A percentile compares a stretch with the other conserved stretches of the same genome.
Evolutionary conservation across 495 filamentous ascomycete genomes (phyloP).

Genomic region (Ascobolus immersus): DNA sequence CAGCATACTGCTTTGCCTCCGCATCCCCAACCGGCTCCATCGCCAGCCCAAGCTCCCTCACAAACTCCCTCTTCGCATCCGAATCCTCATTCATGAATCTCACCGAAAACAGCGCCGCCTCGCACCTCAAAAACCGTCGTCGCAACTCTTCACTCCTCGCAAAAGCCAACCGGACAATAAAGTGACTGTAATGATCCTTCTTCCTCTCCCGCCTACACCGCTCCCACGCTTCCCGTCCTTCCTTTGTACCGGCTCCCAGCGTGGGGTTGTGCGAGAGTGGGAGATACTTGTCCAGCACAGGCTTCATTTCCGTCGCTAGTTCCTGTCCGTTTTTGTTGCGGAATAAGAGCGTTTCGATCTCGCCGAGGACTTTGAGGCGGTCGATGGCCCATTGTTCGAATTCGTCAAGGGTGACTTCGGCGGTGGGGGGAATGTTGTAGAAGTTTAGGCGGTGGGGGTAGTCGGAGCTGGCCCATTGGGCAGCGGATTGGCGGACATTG

Average conservation of each 20-base stretch:
- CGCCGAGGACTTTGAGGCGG: slow-evolving; percentile 67
- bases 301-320: slow-evolving; percentile 50
- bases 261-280: slow-evolving; percentile 58
- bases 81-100: slow-evolving; percentile 46
- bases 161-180: slow-evolving; percentile 86
- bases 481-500: slow-evolving; percentile 43
- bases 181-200: slow-evolving; percentile 95
- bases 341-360: slow-evolving; percentile 88
- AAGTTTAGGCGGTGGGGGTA: slow-evolving; percentile 80
- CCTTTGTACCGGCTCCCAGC: slow-evolving; percentile 15
- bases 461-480: slow-evolving; percentile 41
- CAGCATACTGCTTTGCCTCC: slow-evolving; percentile 33
- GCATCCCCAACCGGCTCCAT: slow-evolving; percentile 60
- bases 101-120: slow-evolving; percentile 66
- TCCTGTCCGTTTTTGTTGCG: slow-evolving; percentile 63
- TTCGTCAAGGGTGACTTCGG: slow-evolving; percentile 85
- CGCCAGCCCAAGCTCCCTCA: slow-evolving; percentile 49
- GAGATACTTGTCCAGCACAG: slow-evolving; percentile 63
- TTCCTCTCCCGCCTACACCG: slow-evolving; percentile 56
- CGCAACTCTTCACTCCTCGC: slow-evolving; percentile 73
- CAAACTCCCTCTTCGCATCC: slow-evolving; percentile 45
- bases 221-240: slow-evolving; percentile 24
- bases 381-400: slow-evolving; percentile 99
- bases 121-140: slow-evolving; percentile 62
- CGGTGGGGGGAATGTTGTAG: slow-evolving; percentile 66